Base-by-base conservation (phyloP, 345 rosid species). In the Hypericum androsaemum region DNA sequence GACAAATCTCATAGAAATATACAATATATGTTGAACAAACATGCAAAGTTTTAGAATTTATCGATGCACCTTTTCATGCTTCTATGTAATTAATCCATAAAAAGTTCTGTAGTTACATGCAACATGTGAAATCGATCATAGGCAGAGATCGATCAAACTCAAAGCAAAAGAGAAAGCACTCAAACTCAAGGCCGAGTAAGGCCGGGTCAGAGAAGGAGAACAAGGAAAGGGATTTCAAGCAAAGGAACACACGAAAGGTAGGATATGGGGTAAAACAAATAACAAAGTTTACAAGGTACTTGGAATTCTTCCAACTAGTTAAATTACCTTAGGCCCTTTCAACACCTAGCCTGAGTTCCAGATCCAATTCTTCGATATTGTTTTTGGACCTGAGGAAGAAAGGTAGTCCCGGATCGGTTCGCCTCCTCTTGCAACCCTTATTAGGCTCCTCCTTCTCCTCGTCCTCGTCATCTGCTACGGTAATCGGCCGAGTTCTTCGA, bases 281-380 rank as follows among this genome's bases (percentile, higher is more conserved):
- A 22, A 22, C 32, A 22, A 22, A 22, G 32, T 22, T 22, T 53
- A 53, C 47, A 52, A 12, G 12, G 12, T 54, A 41, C 5, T 16
- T 43, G 44, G 53, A 32, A 46, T 59, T 38, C 44, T 51, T 45
- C 52, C 52, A 49, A 71, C 42, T 69, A 22, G 32, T 22, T 22
- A 22, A 22, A 22, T 80, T 66, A 69, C 75, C 83, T 79, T 79
- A 14, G 83, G 83, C 51, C 70, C 75, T 48, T 70, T 22, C 32
- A 22, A 22, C 54, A 6, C 94, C 95, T 39, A 89, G 95, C 72
- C 97, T 75, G 56, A 89, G 96, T 71, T 89, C 97, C 55, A 89
- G 97, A 79, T 89, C 97, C 67, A 89, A 52, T 17, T 82, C 97
- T 58, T 86, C 87, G 49, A 63, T 58, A 64, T 55, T 12, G 83